phyloP scores from a whole-genome alignment of 331 rosid species.

The Pyrus hybrid region DNA sequence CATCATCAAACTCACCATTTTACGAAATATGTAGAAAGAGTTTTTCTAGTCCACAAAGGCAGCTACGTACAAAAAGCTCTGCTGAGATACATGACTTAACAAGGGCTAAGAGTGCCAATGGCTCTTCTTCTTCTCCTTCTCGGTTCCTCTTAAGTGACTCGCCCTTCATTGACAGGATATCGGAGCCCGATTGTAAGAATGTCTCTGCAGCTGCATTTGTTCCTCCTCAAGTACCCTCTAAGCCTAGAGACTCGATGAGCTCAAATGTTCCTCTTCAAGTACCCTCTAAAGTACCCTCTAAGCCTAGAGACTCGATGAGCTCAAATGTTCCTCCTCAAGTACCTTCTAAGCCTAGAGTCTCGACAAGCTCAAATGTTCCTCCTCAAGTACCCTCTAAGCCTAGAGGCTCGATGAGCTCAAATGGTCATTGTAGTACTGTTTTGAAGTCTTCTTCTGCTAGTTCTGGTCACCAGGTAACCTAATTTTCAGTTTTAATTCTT shows the following conservation, averaged over 20 bases:
- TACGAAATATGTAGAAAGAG: constrained; percentile 48
- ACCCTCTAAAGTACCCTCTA: neutral
- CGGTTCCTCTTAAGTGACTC: constrained; percentile 43
- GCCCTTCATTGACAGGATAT: constrained; percentile 46
- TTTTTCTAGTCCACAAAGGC: constrained; percentile 21
- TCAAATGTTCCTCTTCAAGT: constrained; percentile 14
- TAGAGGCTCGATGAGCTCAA: constrained; percentile 3
- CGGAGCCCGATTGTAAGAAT: constrained; percentile 20
- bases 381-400: neutral
- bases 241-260: constrained; percentile 1
- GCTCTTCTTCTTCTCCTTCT: constrained; percentile 32
- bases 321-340: neutral
- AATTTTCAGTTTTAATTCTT: neutral
- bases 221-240: constrained; percentile 5
- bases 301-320: neutral
- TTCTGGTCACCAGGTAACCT: constrained; percentile 57
- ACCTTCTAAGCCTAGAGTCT: neutral
- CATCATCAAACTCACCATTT: constrained; percentile 8
- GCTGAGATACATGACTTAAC: constrained; percentile 29
- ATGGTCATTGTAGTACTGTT: constrained; percentile 11
- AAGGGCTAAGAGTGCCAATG: neutral
- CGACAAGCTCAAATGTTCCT: neutral
- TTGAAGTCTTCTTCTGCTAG: constrained; percentile 38
- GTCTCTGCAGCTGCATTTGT: neutral
- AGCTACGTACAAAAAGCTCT: constrained; percentile 43